Base-by-base conservation (phyloP, 768 basidiomycete species). In the Pluteus cervinus region DNA sequence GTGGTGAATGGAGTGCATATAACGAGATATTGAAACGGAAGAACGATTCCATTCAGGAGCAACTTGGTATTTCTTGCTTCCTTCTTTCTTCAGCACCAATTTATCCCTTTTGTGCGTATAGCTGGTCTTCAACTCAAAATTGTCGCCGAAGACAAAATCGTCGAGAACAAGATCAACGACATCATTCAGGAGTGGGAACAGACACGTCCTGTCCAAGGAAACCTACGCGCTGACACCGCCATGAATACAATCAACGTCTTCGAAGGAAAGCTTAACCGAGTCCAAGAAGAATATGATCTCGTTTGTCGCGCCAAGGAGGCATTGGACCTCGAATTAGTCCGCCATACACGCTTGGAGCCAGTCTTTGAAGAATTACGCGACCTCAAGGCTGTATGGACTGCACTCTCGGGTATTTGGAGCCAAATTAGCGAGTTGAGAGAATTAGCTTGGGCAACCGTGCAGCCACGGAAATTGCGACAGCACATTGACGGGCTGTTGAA, bases 111-210 rank as follows among this genome's bases (percentile, higher is more conserved):
- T 20, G 26, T n/a, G n/a, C n/a, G n/a, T n/a, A 26, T 43, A 94
- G 93, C 90, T 45, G 96, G 94, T 1, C 70, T 99, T n/a, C 96
- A 98, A 61, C 71, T 97, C 45, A 99, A 98, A 74, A 94, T 99
- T 57, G 88, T 94, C n/a, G 92, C 96, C 2, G 92, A 99, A 60
- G 96, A 97, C 69, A 94, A 94, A 68, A 91, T 97, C 38, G 80
- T 98, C 1, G 90, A 94, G 67, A 88, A 90, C 62, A 92, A 90
- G 66, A 92, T 98, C 53, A 82, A 75, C 50, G 92, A 96, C 51
- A 75, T 91, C 41, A 70, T 96, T 11, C 62, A 70, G 39, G 96
- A 98, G 58, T 98, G 96, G 96, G 93, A 97, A 56, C 75, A 83
- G 52, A 89, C 84, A 45, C 89, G 96, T 52, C 96, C 96, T 1